Evolutionary conservation across 257 asterid species (phyloP).

Genomic region (Solanum etuberosum): DNA sequence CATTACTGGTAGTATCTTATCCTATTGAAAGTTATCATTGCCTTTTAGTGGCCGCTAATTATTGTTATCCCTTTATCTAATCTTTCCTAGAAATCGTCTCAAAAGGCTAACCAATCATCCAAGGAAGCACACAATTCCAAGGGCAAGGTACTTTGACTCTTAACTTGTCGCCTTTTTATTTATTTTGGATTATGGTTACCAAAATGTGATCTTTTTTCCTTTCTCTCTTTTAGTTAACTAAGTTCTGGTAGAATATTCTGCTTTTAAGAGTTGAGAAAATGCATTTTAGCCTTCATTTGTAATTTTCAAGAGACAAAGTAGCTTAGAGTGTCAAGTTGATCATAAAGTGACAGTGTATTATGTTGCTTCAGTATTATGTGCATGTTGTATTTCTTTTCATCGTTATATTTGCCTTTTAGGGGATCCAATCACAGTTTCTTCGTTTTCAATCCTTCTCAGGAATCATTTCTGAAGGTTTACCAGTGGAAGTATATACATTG

Average conservation of each 20-base stretch:
- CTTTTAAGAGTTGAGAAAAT: neutral
- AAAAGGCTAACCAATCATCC: neutral
- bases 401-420: neutral
- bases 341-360: neutral
- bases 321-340: neutral
- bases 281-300: neutral
- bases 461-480: constrained; percentile 72
- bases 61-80: neutral
- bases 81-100: neutral
- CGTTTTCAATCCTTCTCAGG: constrained; percentile 29
- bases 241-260: neutral
- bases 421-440: neutral
- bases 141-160: neutral
- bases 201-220: neutral
- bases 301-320: neutral
- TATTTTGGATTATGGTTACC: neutral
- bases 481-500: constrained; percentile 91
- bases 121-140: neutral
- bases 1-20: neutral
- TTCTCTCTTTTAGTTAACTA: neutral
- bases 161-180: neutral
- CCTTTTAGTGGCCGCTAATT: neutral
- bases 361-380: neutral
- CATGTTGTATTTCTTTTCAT: neutral
- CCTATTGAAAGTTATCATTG: neutral